These are phyloP conservation scores for Hericium rajendrae DNA, from an alignment of 768 basidiomycete species.

Conservation along the genomic window DNA sequence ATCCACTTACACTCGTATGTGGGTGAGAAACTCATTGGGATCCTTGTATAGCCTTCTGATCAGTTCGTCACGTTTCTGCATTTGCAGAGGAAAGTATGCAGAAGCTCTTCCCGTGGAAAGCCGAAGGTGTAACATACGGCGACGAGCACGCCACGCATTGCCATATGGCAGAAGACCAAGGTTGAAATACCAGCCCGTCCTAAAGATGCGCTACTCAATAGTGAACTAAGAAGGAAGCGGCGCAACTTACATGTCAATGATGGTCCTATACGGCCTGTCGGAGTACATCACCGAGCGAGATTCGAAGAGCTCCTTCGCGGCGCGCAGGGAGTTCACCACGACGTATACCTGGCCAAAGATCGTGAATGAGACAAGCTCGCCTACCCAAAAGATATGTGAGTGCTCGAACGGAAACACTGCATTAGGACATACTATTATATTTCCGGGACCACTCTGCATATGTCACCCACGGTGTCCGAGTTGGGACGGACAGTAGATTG, in stretches of 20 bases:
- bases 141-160: not conserved
- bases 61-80: not conserved
- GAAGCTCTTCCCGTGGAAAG: not conserved
- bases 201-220: not conserved
- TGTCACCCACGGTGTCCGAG: not conserved
- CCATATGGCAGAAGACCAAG: not conserved
- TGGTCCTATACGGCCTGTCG: not conserved
- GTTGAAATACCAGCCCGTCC: not conserved
- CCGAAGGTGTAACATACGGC: not conserved
- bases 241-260: no score
- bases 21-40: not conserved
- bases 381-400: no score
- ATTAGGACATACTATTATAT: not conserved
- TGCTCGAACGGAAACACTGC: no score
- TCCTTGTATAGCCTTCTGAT: not conserved
- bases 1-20: not conserved
- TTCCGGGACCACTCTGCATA: not conserved
- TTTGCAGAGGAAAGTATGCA: not conserved
- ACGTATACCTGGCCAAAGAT: no score
- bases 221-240: no score
- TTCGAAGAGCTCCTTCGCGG: no score
- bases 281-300: not conserved
- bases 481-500: not conserved
- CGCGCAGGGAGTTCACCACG: no score
- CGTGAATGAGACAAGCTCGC: no score